Evolutionary conservation across 2,329 filamentous ascomycete species (phyloP), one percentile per base, ranked within the genome.

Genomic region (Nannizzia gypsea): DNA sequence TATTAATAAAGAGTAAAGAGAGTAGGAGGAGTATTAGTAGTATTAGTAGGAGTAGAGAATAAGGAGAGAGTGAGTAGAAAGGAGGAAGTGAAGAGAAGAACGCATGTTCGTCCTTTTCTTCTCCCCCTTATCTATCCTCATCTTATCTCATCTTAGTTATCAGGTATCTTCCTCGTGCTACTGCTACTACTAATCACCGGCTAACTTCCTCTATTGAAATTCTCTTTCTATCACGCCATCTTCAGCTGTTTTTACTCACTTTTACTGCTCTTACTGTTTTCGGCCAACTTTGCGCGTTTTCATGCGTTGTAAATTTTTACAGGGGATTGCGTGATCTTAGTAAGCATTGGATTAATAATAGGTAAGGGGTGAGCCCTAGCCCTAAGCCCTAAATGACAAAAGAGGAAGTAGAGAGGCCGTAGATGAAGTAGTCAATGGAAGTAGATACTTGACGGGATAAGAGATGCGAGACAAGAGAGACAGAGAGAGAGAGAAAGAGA

Each of bases 51-150:
- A 17, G 22, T 31, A 15, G 11, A 28, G 15, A 40, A 20, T 28
- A 31, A 50, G 40, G 28, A 60, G 26, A 22, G 50, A 44, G 22
- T 59, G 44, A 46, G 15, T 56, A 42, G 57, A 20, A 24, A 31
- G 38, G n/a, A 40, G 48, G 54, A 59, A 34, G 52, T 28, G 38
- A 56, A 61, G 36, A n/a, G n/a, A n/a, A n/a, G n/a, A n/a, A n/a
- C n/a, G n/a, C n/a, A n/a, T n/a, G n/a, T n/a, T n/a, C n/a, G n/a
- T n/a, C n/a, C n/a, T n/a, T n/a, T n/a, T n/a, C n/a, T 28, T 17
- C 56, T 42, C 24, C 40, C 56, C 6, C 22, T 57, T n/a, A n/a
- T 44, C 36, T 44, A 17, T n/a, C 13, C 13, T 55, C 22, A 20
- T 28, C 31, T 17, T n/a, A n/a, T 24, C n/a, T 55, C 52, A 36